phyloP scores from a whole-genome alignment of 208 protist species.

The Acanthamoeba sp. region DNA sequence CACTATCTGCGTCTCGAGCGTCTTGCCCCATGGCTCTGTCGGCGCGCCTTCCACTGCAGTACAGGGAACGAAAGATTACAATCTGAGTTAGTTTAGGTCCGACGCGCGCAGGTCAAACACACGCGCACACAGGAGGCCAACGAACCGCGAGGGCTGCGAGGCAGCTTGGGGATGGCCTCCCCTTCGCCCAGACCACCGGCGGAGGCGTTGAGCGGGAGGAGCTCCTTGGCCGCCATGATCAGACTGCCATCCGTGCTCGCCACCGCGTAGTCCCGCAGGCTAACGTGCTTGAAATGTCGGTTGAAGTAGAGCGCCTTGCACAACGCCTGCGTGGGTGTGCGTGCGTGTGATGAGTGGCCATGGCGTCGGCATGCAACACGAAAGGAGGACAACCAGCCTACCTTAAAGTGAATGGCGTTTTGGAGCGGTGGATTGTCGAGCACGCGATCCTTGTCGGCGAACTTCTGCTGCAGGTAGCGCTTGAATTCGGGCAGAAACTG shows the following conservation, averaged over 20 bases:
- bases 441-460: slow-evolving; percentile 2
- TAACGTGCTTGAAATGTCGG: neutral
- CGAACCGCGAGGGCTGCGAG: neutral
- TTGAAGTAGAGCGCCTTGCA: slow-evolving; percentile 16
- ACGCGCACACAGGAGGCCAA: neutral
- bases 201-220: neutral
- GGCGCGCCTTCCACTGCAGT: neutral
- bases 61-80: too few species aligned
- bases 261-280: slow-evolving; percentile 1
- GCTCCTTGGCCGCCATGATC: slow-evolving; percentile 16
- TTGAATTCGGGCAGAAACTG: neutral
- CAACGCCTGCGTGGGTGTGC: neutral
- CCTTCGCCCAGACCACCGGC: neutral
- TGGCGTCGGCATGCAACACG: too few species aligned
- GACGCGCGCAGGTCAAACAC: too few species aligned
- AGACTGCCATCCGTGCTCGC: neutral
- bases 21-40: neutral
- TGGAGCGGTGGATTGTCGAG: slow-evolving; percentile 42
- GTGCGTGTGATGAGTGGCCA: too few species aligned
- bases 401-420: neutral
- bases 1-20: neutral
- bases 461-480: neutral
- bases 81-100: neutral
- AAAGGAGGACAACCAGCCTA: neutral
- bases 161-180: neutral